These are phyloP conservation scores for Agastache rugosa DNA, from an alignment of 257 asterid species.

Conservation along the genomic window DNA sequence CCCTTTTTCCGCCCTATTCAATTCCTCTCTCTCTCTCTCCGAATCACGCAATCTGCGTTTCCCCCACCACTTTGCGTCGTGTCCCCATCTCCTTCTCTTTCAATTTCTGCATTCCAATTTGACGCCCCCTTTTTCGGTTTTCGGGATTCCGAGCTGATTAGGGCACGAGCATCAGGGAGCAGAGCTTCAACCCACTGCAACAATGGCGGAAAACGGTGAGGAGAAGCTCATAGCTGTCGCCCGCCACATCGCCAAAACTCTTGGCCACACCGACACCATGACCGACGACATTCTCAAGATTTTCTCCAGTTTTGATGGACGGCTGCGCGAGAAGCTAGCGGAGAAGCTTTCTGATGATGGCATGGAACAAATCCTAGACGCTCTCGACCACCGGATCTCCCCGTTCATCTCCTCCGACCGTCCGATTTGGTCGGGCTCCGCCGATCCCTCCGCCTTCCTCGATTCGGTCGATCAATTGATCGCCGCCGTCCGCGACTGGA, in stretches of 20 bases:
- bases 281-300: slow-evolving; percentile 91
- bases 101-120: slow-evolving; percentile 38
- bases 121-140: slow-evolving; percentile 33
- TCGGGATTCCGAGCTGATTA: slow-evolving; percentile 24
- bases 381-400: slow-evolving; percentile 87
- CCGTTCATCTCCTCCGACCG: slow-evolving; percentile 53
- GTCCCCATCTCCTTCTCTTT: slow-evolving; percentile 37
- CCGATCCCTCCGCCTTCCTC: slow-evolving; percentile 65
- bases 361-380: slow-evolving; percentile 66
- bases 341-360: slow-evolving; percentile 69
- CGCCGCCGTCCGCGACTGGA: slow-evolving; percentile 66
- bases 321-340: slow-evolving; percentile 78
- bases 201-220: slow-evolving; percentile 95
- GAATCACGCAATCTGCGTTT: slow-evolving; percentile 47
- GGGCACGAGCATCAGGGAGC: slow-evolving; percentile 9
- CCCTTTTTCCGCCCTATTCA: neutral
- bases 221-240: slow-evolving; percentile 94
- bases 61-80: slow-evolving; percentile 45
- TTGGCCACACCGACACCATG: slow-evolving; percentile 88
- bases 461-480: slow-evolving; percentile 66
- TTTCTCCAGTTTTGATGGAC: slow-evolving; percentile 88
- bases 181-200: slow-evolving; percentile 30
- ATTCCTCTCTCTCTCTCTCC: slow-evolving; percentile 12
- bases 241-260: slow-evolving; percentile 94
- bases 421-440: slow-evolving; percentile 72